Evolutionary conservation across 805 yeast genomes (phyloP).

Genomic region (Wickerhamiella australiensis): DNA sequence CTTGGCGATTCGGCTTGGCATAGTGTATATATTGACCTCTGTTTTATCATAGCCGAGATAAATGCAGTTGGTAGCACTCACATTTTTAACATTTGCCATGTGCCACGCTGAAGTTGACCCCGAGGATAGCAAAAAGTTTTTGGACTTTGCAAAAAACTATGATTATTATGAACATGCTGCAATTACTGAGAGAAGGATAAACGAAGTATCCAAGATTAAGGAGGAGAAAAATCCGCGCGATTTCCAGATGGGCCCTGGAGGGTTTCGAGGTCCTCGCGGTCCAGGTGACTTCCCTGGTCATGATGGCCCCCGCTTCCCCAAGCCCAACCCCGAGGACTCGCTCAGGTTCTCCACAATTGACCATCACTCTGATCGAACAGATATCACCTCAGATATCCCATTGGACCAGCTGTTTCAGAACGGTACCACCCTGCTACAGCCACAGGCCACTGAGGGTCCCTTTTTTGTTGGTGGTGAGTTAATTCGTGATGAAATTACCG

Average conservation of each 20-base stretch:
- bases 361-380: slow-evolving; percentile 7
- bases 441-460: not conserved
- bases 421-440: slow-evolving; percentile 6
- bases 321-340: not conserved
- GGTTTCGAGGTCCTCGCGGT: too few species aligned
- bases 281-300: too few species aligned
- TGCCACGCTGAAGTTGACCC: not conserved
- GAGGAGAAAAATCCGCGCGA: not conserved
- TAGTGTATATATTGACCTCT: not conserved
- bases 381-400: not conserved
- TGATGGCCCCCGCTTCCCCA: not conserved
- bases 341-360: not conserved
- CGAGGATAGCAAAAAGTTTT: not conserved
- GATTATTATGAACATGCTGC: not conserved
- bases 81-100: not conserved
- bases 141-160: not conserved
- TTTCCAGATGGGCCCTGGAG: not conserved
- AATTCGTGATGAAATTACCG: slow-evolving; percentile 1
- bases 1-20: not conserved
- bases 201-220: not conserved
- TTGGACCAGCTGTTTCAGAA: not conserved
- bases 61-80: not conserved
- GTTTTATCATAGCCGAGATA: not conserved
- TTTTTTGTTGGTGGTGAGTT: slow-evolving; percentile 7
- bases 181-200: not conserved